These are phyloP conservation scores for Quercus aquifolioides DNA, from an alignment of 306 rosid genomes.

Conservation along the genomic window DNA sequence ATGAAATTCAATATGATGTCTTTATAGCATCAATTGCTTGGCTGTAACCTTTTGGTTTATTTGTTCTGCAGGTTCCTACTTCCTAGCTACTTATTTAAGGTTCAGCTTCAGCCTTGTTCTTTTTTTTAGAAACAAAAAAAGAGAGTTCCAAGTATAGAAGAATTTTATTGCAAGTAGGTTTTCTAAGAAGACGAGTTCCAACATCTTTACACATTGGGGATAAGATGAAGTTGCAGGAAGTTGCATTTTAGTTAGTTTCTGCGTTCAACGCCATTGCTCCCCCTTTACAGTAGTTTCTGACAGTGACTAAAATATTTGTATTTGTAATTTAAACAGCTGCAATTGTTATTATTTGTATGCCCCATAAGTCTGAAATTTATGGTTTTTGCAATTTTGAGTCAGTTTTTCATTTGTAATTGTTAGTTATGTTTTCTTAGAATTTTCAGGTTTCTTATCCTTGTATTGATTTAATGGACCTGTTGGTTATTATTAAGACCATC, in stretches of 20 bases:
- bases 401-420: not conserved
- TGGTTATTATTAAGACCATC: not conserved
- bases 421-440: not conserved
- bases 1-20: not conserved
- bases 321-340: not conserved
- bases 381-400: not conserved
- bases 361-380: not conserved
- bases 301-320: not conserved
- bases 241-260: slow-evolving; percentile 41
- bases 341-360: not conserved
- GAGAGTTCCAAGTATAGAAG: not conserved
- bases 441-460: not conserved
- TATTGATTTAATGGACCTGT: not conserved
- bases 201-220: slow-evolving; percentile 19
- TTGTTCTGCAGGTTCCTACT: slow-evolving; percentile 40
- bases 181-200: slow-evolving; percentile 7
- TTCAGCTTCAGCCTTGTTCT: slow-evolving; percentile 8
- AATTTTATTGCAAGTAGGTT: slow-evolving; percentile 7
- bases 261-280: slow-evolving; percentile 30
- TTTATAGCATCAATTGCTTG: not conserved
- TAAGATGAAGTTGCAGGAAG: slow-evolving; percentile 39
- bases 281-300: slow-evolving; percentile 13
- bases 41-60: not conserved
- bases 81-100: slow-evolving; percentile 14
- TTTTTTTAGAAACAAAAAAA: not conserved